Base-by-base conservation (phyloP, 2,329 filamentous ascomycete genomes). In the Claviceps sp. region DNA sequence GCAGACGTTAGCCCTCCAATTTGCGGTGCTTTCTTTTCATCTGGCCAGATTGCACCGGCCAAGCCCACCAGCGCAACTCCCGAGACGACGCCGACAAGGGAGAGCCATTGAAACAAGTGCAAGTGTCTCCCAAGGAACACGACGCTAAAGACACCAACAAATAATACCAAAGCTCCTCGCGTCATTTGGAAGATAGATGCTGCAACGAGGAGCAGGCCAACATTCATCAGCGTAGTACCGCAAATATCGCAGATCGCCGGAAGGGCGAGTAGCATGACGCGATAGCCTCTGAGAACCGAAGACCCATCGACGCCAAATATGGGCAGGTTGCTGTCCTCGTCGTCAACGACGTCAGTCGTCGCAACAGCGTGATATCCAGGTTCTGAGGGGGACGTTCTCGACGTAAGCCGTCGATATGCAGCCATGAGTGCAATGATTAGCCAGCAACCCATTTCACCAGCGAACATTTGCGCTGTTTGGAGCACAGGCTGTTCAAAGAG, bases 181-280 rank as follows among this genome's bases (percentile, higher is more conserved):
- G 91, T 97, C 93, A 98, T 98, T 71, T 98, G 93, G 70, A 96
- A 98, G 63, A 98, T 96, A 55, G 88, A 94, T 1, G 93, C 88
- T 13, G 88, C 93, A 24, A 97, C 90, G 65, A 97, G 90, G 48
- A 97, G 76, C 58, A 98, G 75, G 3, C 93, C 93, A 4, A 88
- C 86, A 63, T 98, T 98, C 90, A 98, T 97, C 52, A 97, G 78
- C 4, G 93, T 98, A 4, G 93, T 98, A 47, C 88, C 93, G 24
- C 86, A 82, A 57, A 97, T 95, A 65, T 98, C 93, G 70, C 90
- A 96, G 63, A 89, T 85, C 43, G 93, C 87, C 1, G 93, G 93
- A 11, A 95, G 72, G 7, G 89, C 84, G 51, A 98, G 78, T 34
- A 97, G 69, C 4, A 85, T 62, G 20, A 95, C 76, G 55, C 79